Evolutionary conservation across 805 yeast genomes (phyloP).

Genomic region (Wickerhamiella cacticola): DNA sequence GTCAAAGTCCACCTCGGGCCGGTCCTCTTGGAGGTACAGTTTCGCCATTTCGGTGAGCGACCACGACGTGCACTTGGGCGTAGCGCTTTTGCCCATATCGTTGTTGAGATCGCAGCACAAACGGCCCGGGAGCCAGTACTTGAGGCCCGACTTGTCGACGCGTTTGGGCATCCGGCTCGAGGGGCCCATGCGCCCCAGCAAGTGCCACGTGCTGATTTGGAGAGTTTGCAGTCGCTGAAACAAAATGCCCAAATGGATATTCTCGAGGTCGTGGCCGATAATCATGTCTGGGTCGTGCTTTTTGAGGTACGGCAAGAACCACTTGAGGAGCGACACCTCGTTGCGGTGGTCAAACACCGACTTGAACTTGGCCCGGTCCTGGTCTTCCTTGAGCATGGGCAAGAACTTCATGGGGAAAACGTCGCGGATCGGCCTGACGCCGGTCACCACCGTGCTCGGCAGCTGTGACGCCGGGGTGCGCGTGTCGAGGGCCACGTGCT

Average conservation of each 20-base stretch:
- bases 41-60: conserved; percentile 83
- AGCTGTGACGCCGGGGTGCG: conserved; percentile 50
- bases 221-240: conserved; percentile 70
- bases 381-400: conserved; percentile 34
- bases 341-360: conserved; percentile 46
- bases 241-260: conserved; percentile 63
- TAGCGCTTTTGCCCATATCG: conserved; percentile 86
- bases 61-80: conserved; percentile 90
- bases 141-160: conserved; percentile 34
- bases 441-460: conserved; percentile 54
- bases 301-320: conserved; percentile 60
- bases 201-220: conserved; percentile 63
- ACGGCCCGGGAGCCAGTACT: conserved; percentile 73
- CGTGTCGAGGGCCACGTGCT: conserved; percentile 50
- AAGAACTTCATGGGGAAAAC: conserved; percentile 61
- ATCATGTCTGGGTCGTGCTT: conserved; percentile 85
- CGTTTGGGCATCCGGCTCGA: conserved; percentile 22
- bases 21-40: conserved; percentile 54
- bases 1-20: conserved; percentile 53
- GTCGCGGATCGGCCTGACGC: conserved; percentile 59
- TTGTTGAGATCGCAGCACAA: conserved; percentile 85
- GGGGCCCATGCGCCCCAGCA: conserved; percentile 69
- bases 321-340: conserved; percentile 62
- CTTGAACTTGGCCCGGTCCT: conserved; percentile 34
- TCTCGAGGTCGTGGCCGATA: conserved; percentile 77